Conservation (phyloP, 129 eudicot species). For the Apium graveolens region DNA sequence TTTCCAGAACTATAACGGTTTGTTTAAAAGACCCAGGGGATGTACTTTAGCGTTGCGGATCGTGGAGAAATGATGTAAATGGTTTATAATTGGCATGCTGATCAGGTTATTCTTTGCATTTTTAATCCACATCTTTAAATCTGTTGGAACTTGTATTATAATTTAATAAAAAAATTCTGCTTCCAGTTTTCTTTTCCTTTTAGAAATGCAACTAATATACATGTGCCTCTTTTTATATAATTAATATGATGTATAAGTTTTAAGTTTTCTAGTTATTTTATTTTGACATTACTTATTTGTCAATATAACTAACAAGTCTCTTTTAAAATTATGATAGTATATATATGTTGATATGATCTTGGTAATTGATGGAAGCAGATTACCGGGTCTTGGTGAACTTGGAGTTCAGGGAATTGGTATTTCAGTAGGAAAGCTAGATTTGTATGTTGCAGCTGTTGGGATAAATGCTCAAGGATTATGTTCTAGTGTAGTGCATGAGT, state of each 20-base stretch:
- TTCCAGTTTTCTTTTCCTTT: not conserved
- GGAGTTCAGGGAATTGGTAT: constrained; percentile 98
- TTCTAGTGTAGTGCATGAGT: constrained; percentile 6
- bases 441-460: constrained; percentile 98
- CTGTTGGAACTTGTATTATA: too few species aligned
- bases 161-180: too few species aligned
- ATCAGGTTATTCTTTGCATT: constrained; percentile 46
- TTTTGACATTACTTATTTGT: not conserved
- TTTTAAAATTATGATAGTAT: not conserved
- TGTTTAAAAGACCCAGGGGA: constrained; percentile 94
- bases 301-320: not conserved
- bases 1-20: constrained; percentile 89
- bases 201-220: not conserved
- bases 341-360: constrained; percentile 95
- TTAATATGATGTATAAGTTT: not conserved
- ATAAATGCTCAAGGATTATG: constrained; percentile 92
- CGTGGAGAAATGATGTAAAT: constrained; percentile 99
- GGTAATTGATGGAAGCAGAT: constrained; percentile 94
- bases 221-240: not conserved
- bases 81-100: constrained; percentile 99
- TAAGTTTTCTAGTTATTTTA: not conserved
- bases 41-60: constrained; percentile 91
- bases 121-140: not conserved
- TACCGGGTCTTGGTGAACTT: constrained; percentile 89
- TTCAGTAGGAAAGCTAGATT: constrained; percentile 88